Evolutionary conservation across 1,284 basidiomycete species (phyloP).

Genomic region (Bondarzewia mesenterica): DNA sequence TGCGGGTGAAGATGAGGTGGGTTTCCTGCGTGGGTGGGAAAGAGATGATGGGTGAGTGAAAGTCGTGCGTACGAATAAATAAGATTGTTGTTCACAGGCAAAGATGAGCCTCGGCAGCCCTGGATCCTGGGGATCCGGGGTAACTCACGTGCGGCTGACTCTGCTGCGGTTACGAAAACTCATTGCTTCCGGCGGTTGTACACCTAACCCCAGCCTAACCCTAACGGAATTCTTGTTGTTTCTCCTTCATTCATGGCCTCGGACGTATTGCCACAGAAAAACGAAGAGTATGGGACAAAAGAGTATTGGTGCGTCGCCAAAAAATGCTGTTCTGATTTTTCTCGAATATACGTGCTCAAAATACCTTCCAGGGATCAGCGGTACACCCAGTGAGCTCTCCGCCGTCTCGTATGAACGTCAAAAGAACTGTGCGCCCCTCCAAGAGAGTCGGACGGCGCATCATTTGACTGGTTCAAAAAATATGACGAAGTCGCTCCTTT

Average conservation of each 20-base stretch:
- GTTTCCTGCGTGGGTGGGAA: neutral
- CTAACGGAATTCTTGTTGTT: too few relatives aligned
- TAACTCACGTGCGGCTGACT: neutral
- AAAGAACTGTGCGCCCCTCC: neutral
- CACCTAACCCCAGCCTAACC: too few relatives aligned
- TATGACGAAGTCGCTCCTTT: constrained; percentile 59
- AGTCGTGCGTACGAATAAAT: neutral
- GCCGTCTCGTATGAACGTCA: neutral
- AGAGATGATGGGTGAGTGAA: neutral
- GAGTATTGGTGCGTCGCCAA: constrained; percentile 66
- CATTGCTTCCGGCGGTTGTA: too few relatives aligned
- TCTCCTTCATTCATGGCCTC: constrained; percentile 8
- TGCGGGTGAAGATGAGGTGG: neutral
- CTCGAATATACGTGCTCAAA: neutral
- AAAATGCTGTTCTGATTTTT: neutral
- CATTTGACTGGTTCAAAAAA: constrained; percentile 86
- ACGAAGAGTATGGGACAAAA: constrained; percentile 69
- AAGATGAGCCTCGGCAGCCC: neutral
- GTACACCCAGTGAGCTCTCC: constrained; percentile 50
- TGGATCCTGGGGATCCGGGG: neutral
- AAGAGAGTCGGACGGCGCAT: constrained; percentile 55
- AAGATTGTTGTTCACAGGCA: neutral
- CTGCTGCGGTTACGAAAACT: neutral
- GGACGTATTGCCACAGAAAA: constrained; percentile 49
- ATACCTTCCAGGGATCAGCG: constrained; percentile 48